Evolutionary conservation across 768 basidiomycete genomes (phyloP).

Genomic region (Cystofilobasidium bisporidii): DNA sequence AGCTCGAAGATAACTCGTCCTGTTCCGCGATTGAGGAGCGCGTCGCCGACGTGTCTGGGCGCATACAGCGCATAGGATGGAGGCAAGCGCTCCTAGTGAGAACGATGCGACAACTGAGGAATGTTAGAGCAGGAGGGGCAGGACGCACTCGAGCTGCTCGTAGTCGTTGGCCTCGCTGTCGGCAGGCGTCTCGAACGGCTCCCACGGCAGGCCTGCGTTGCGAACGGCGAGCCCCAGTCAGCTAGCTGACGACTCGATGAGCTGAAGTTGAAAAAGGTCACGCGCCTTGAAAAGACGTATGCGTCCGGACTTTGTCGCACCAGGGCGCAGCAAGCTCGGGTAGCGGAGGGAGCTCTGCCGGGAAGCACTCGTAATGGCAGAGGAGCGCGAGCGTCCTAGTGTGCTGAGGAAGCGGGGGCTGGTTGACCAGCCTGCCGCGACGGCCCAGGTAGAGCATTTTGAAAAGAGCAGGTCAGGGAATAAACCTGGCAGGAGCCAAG

Average conservation of each 20-base stretch:
- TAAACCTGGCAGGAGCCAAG: too few species aligned
- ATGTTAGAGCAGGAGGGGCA: neutral
- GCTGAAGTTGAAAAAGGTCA: neutral
- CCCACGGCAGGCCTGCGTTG: neutral
- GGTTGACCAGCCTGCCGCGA: neutral
- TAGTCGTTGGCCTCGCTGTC: constrained; percentile 7
- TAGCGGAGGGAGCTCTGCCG: neutral
- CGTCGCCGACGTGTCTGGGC: constrained; percentile 8
- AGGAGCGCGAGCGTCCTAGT: neutral
- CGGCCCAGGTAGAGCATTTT: constrained; percentile 3
- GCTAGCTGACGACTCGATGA: neutral
- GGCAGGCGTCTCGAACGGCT: constrained; percentile 2
- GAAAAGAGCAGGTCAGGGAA: too few species aligned
- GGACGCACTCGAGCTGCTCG: constrained; percentile 12
- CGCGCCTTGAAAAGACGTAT: constrained; percentile 2
- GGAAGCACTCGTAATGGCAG: neutral
- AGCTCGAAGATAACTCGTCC: neutral
- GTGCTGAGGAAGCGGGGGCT: neutral
- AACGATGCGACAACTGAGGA: too few species aligned
- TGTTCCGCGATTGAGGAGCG: constrained; percentile 1
- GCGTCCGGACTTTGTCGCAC: neutral
- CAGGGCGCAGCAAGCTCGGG: neutral
- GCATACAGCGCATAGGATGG: neutral
- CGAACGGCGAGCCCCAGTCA: too few species aligned
- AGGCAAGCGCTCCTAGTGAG: too few species aligned